Evolutionary conservation across 2,329 filamentous ascomycete genomes (phyloP), one percentile per base, ranked within the genome.

Genomic region (Decorospora gaudefroyi): DNA sequence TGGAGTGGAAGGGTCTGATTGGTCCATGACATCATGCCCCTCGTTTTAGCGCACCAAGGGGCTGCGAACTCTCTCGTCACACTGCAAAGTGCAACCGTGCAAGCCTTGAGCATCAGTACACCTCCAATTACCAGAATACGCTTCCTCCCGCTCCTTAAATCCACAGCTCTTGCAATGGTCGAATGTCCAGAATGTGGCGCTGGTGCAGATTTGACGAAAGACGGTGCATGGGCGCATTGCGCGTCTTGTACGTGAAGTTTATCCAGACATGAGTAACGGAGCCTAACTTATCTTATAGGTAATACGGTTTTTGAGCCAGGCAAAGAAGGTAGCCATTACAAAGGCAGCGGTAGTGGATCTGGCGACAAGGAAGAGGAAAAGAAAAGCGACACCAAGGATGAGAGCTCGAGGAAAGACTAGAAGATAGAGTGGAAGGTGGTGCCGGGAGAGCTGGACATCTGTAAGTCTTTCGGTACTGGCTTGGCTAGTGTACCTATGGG

Each of bases 111-210:
- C 21, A 26, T 33, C 17, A 13, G 18, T 19, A 33, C 25, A 5
- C n/a, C 19, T 26, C 21, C 28, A 15, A 15, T 22, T 23, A 1
- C 21, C 13, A 33, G 2, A 12, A 3, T 2, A 4, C 4, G 10
- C 31, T n/a, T 9, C 7, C n/a, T 1, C 25, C 1, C 6, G 19
- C 10, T 17, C 3, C 4, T 12, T 21, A 15, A 10, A 31, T 17
- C 41, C 34, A 33, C 35, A 21, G 44, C 3, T 17, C 6, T 11
- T 34, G 42, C 44, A 27, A 63, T 63, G 62, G 47, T 59, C 13
- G 19, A 48, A n/a, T 65, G 61, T 42, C 61, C 61, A 22, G 60
- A 63, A 51, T 65, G 61, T 34, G 60, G 55, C 10, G 60, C 61
- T 7, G 43, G 49, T 7, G 61, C 61, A 30, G 61, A 65, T 42